Base-by-base conservation (phyloP, 2,329 filamentous ascomycete species). In the Coniosporium tulheliwenetii region DNA sequence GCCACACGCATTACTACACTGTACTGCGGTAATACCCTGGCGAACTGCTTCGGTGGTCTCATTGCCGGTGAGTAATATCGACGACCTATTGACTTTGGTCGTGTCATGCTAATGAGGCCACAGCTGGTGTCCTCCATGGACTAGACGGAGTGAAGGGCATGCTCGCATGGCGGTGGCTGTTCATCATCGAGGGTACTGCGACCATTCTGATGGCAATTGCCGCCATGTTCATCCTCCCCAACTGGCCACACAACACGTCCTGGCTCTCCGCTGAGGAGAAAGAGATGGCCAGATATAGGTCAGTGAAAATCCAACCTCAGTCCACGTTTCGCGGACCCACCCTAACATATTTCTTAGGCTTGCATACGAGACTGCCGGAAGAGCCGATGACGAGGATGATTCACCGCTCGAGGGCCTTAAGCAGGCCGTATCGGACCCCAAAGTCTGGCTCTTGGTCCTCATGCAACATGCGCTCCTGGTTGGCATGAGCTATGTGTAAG, bases 211-310 rank as follows among this genome's bases (percentile, higher is more conserved):
- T 55, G 38, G 62, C 52, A 2, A 44, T 54, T 48, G 31, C 44
- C 49, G 4, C 48, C 13, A 41, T 37, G 32, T 14, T 32, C 10
- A 10, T 38, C 55, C 57, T 42, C 52, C 62, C 4, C 44, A 74
- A 84, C 52, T 81, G 81, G 46, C 80, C 80, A 1, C 41, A 43
- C 12, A 45, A 47, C 30, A 50, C 49, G 2, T 45, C 41, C 15
- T 53, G 50, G 50, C 43, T 53, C 8, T 46, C 38, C 9, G 47
- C 44, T 10, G 44, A 48, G 30, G 50, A 53, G 16, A 36, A 26
- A 26, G 15, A 37, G 12, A 10, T 43, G 29, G 41, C 39, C 7
- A 26, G 19, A 26, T 26, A 26, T 26, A 26, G 19, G 19, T 26
- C 19, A 26, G 19, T 26, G 19, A 26, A 26, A 26, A 4, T 7